Percentiles rank a stretch among this genome's conserved stretches.
These are phyloP conservation scores for Tetradesmus lagerheimii DNA, from an alignment of 139 green algal species.

Conservation along the genomic window DNA sequence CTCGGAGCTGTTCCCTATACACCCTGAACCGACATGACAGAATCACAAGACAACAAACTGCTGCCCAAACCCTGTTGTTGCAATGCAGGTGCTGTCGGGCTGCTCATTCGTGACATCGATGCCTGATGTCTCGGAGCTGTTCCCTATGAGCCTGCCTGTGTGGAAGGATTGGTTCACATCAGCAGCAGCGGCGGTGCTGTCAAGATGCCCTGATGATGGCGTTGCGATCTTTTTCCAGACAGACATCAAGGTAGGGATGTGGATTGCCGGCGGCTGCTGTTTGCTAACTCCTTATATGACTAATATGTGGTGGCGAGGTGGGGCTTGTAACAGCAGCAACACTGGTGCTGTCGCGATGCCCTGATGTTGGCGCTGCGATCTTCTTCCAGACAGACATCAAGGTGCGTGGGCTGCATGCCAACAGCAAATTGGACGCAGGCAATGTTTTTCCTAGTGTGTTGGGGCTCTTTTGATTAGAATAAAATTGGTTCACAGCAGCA, in stretches of 20 bases:
- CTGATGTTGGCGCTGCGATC: conserved; percentile 17
- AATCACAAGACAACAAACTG: too few relatives aligned
- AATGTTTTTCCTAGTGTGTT: too few relatives aligned
- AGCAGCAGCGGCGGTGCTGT: conserved; percentile 16
- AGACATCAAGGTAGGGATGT: conserved; percentile 44
- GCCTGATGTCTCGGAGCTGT: conserved; percentile 36
- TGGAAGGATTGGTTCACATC: conserved; percentile 22
- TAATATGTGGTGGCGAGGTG: too few relatives aligned
- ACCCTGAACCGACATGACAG: too few relatives aligned
- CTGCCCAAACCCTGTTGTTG: too few relatives aligned
- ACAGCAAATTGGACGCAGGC: too few relatives aligned
- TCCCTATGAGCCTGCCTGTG: not conserved
- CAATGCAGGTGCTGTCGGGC: not conserved
- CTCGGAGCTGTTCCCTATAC: not conserved
- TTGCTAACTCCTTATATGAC: too few relatives aligned
- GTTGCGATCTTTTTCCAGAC: conserved; percentile 44
- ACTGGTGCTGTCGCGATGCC: not conserved
- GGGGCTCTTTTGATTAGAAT: too few relatives aligned
- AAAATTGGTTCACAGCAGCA: too few relatives aligned
- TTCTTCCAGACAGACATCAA: conserved; percentile 49
- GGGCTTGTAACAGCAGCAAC: conserved; percentile 3
- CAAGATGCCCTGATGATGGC: conserved; percentile 19
- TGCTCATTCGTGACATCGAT: conserved; percentile 33
- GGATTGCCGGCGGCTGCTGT: too few relatives aligned
- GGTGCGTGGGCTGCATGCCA: too few relatives aligned